Evolutionary conservation across 192 early-diverging fungal genomes (phyloP), one percentile per base, ranked within the genome.

Genomic region (Phlyctochytrium arcticum): DNA sequence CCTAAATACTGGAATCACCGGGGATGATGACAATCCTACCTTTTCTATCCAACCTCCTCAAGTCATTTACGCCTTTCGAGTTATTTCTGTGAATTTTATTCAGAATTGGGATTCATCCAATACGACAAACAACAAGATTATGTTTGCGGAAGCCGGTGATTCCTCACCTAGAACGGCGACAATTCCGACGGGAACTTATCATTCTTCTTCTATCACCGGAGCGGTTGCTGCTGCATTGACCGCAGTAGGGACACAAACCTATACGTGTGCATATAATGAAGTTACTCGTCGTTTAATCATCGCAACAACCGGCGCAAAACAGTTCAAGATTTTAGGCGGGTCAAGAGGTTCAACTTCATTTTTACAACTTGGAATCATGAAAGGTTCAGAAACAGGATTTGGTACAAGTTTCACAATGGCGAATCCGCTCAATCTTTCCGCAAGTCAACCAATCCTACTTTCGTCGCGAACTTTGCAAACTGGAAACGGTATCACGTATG

Each of bases 351-450:
- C 12, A 1, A 57, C 29, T 1, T 8, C 55, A 17, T 57, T n/a
- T 3, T 4, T 57, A 3, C 55, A 57, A 29, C 55, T 57, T 3
- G 55, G 55, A 34, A 57, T 57, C 12, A 23, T 12, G 12, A 26
- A 56, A 56, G 32, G 9, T 7, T 56, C 54, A 12, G 54, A 56
- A 32, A 56, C 54, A 6, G 49, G 49, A n/a, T 51, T 17, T 23
- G 39, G 1, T 17, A 33, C 55, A 29, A 34, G 29, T 29, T 12
- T 57, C 17, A 57, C 55, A 17, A 26, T 17, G 2, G 12, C 30
- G 24, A 57, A 24, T 34, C 33, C 35, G n/a, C n/a, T n/a, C n/a
- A n/a, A n/a, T n/a, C n/a, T n/a, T n/a, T n/a, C n/a, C n/a, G n/a
- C n/a, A n/a, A n/a, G n/a, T n/a, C n/a, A n/a, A n/a, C n/a, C n/a